phyloP scores from a whole-genome alignment of 2,329 filamentous ascomycete genomes.

The Calycina marina region DNA sequence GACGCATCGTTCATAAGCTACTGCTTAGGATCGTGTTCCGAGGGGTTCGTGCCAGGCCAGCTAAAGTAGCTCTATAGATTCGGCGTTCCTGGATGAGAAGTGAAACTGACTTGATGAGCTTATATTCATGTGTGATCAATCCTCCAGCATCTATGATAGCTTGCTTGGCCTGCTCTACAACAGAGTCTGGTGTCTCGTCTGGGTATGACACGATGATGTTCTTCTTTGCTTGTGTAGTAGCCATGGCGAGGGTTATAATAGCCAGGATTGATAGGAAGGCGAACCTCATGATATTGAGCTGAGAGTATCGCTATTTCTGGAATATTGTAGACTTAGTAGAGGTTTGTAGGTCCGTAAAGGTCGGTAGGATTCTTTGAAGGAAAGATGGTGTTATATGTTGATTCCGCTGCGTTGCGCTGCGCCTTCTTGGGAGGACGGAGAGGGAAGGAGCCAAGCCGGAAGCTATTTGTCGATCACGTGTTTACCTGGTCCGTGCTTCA shows the following conservation, averaged over 20 bases:
- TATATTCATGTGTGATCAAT: conserved; percentile 65
- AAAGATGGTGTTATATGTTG: too few species aligned
- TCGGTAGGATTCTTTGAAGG: too few species aligned
- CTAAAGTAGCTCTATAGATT: too few species aligned
- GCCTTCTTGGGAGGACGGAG: too few species aligned
- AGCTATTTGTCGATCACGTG: too few species aligned
- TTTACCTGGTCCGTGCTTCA: too few species aligned
- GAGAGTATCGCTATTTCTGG: too few species aligned
- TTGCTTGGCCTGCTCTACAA: conserved; percentile 58
- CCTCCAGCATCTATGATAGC: conserved; percentile 57
- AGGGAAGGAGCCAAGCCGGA: too few species aligned
- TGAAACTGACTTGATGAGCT: conserved; percentile 45
- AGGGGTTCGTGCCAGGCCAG: too few species aligned
- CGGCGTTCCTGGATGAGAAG: too few species aligned
- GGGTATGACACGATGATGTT: conserved; percentile 69
- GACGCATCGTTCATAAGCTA: background rate
- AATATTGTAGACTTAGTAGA: background rate
- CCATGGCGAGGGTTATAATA: conserved; percentile 45
- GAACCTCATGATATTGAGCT: conserved; percentile 66
- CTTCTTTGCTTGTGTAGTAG: conserved; percentile 40
- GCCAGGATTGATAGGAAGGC: conserved; percentile 38
- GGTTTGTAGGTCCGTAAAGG: background rate
- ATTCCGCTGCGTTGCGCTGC: too few species aligned
- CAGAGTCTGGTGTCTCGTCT: conserved; percentile 44
- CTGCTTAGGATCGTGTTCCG: too few species aligned